Percentiles rank a stretch among this genome's conserved stretches.
phyloP scores from a whole-genome alignment of 78 protist genomes.

The Guillardia theta region DNA sequence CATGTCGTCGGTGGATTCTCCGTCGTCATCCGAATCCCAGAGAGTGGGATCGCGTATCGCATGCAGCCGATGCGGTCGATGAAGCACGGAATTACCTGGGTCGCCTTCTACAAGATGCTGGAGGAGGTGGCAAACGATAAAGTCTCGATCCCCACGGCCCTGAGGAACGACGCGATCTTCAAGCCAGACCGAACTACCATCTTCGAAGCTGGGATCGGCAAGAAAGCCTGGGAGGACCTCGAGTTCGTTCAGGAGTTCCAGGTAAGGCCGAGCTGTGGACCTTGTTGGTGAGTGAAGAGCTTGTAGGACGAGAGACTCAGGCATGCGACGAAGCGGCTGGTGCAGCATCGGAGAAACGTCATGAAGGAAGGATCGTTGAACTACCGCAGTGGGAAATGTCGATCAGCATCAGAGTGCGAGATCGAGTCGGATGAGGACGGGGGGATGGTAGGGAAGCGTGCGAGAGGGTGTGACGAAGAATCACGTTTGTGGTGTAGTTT shows the following conservation, averaged over 20 bases:
- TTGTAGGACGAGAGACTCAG: not conserved
- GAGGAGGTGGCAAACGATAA: not conserved
- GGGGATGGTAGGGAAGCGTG: not conserved
- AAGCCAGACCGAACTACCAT: not conserved
- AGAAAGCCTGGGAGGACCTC: not conserved
- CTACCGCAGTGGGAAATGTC: not conserved
- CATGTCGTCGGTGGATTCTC: constrained; percentile 28
- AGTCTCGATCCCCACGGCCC: not conserved
- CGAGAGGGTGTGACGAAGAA: no score
- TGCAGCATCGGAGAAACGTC: not conserved
- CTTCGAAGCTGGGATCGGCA: not conserved
- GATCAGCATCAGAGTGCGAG: not conserved
- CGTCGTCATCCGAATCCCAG: not conserved
- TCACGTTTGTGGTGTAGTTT: no score
- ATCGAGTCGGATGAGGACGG: not conserved
- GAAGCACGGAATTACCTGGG: not conserved
- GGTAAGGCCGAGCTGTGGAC: no score
- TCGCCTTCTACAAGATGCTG: not conserved
- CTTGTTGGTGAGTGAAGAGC: no score
- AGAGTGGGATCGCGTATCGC: not conserved
- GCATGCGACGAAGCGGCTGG: not conserved
- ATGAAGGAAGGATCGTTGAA: not conserved
- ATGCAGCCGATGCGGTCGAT: constrained; percentile 2
- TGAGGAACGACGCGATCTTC: not conserved
- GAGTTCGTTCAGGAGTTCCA: not conserved